These are phyloP conservation scores for Claviceps africana DNA, from an alignment of 2,329 filamentous ascomycete genomes.

Conservation along the genomic window DNA sequence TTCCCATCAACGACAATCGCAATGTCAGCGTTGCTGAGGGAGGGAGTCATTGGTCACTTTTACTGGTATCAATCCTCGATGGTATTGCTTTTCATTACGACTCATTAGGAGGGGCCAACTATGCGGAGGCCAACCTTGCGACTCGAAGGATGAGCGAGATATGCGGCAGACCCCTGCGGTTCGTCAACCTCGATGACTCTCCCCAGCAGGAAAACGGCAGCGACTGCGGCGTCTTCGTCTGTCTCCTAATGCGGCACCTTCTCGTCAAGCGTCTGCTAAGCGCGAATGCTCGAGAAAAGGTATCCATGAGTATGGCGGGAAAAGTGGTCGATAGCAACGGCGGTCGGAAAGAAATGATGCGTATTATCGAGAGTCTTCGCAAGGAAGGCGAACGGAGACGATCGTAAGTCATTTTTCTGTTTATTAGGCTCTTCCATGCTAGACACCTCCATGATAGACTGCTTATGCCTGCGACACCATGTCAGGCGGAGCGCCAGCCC, in stretches of 20 bases:
- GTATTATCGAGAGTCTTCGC: slow-evolving; percentile 72
- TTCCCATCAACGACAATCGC: slow-evolving; percentile 82
- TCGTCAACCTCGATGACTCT: slow-evolving; percentile 69
- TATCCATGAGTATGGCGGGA: slow-evolving; percentile 85
- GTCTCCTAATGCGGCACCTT: slow-evolving; percentile 88
- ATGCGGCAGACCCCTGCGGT: slow-evolving; percentile 53
- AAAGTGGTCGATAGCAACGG: slow-evolving; percentile 69
- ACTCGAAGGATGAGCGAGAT: slow-evolving; percentile 56
- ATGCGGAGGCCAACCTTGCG: slow-evolving; percentile 54
- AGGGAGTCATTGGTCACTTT: slow-evolving; percentile 86
- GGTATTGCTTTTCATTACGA: slow-evolving; percentile 95
- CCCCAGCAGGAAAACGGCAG: slow-evolving; percentile 86
- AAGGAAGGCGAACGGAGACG: slow-evolving; percentile 76
- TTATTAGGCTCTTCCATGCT: background rate
- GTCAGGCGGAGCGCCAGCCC: slow-evolving; percentile 24
- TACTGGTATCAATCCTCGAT: slow-evolving; percentile 80
- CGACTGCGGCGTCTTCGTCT: slow-evolving; percentile 94
- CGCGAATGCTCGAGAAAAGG: slow-evolving; percentile 69
- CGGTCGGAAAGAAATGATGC: slow-evolving; percentile 80
- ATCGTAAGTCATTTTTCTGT: slow-evolving; percentile 45
- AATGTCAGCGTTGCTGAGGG: slow-evolving; percentile 69
- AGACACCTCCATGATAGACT: background rate
- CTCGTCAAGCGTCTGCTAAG: slow-evolving; percentile 69
- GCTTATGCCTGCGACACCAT: background rate
- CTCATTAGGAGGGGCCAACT: slow-evolving; percentile 64